phyloP scores from a whole-genome alignment of 176 grass and related monocot species.

The Puya raimondii region DNA sequence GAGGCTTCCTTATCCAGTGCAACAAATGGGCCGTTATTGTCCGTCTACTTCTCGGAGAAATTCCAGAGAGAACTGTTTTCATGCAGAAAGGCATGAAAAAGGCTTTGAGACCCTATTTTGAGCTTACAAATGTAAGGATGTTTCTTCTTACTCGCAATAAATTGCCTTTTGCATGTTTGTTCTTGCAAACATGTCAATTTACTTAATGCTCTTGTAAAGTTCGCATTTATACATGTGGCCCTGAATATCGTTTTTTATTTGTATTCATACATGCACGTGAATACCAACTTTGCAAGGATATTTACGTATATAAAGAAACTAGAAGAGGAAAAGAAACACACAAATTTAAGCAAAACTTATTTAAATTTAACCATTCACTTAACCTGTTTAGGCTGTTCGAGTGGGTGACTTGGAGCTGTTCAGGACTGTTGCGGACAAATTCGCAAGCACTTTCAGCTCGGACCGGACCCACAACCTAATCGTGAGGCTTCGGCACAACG shows the following conservation, averaged over 20 bases:
- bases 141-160: neutral
- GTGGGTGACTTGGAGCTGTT: slow-evolving; percentile 81
- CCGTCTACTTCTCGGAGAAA: slow-evolving; percentile 59
- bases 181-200: no score
- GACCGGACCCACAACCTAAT: slow-evolving; percentile 70
- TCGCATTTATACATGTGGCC: neutral
- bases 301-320: no score
- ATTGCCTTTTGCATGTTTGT: no score
- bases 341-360: neutral
- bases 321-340: neutral
- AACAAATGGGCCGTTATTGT: slow-evolving; percentile 87
- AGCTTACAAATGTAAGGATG: slow-evolving; percentile 67
- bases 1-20: slow-evolving; percentile 66
- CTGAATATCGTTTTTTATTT: no score
- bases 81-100: slow-evolving; percentile 90
- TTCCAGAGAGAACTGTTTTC: slow-evolving; percentile 76
- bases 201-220: neutral
- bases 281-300: no score
- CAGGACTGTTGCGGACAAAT: slow-evolving; percentile 63
- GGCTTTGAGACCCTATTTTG: slow-evolving; percentile 67
- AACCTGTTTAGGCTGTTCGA: slow-evolving; percentile 51
- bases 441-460: slow-evolving; percentile 51
- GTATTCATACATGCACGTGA: no score
- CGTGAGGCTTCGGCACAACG: slow-evolving; percentile 70
- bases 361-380: slow-evolving; percentile 7